phyloP scores from a whole-genome alignment of 2,329 filamentous ascomycete species.

The Talaromyces sp. region DNA sequence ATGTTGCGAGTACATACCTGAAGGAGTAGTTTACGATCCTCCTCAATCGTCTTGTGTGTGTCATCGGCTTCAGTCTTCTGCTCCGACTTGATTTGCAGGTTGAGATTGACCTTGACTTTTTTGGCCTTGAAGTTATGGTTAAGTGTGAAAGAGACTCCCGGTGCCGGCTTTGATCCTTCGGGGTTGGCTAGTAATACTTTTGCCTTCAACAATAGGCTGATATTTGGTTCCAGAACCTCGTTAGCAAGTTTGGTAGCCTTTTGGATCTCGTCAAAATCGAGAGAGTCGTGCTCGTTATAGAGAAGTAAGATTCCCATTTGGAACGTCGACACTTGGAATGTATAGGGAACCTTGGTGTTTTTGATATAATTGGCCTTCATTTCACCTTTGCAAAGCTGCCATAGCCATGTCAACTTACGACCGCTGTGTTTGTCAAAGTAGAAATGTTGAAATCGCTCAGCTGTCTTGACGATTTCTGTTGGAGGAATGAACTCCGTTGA shows the following conservation, averaged over 20 bases:
- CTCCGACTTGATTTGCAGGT: slow-evolving; percentile 90
- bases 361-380: slow-evolving; percentile 92
- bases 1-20: slow-evolving; percentile 64
- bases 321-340: slow-evolving; percentile 94
- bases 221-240: slow-evolving; percentile 81
- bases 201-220: slow-evolving; percentile 85
- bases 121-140: slow-evolving; percentile 98
- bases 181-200: slow-evolving; percentile 76
- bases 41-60: slow-evolving; percentile 98
- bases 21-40: slow-evolving; percentile 91
- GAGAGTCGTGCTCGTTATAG: slow-evolving; percentile 85
- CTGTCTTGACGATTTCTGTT: slow-evolving; percentile 76
- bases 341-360: slow-evolving; percentile 84
- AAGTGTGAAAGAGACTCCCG: slow-evolving; percentile 74
- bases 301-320: slow-evolving; percentile 95
- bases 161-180: slow-evolving; percentile 69
- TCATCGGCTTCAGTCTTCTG: slow-evolving; percentile 94
- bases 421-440: slow-evolving; percentile 97
- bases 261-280: slow-evolving; percentile 84
- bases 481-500: slow-evolving; percentile 87
- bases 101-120: slow-evolving; percentile 95
- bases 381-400: slow-evolving; percentile 97
- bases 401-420: slow-evolving; percentile 94
- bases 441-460: slow-evolving; percentile 83
- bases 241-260: slow-evolving; percentile 73